Conservation (phyloP, 2,329 filamentous ascomycete genomes). For the Mariannaea elegans region DNA sequence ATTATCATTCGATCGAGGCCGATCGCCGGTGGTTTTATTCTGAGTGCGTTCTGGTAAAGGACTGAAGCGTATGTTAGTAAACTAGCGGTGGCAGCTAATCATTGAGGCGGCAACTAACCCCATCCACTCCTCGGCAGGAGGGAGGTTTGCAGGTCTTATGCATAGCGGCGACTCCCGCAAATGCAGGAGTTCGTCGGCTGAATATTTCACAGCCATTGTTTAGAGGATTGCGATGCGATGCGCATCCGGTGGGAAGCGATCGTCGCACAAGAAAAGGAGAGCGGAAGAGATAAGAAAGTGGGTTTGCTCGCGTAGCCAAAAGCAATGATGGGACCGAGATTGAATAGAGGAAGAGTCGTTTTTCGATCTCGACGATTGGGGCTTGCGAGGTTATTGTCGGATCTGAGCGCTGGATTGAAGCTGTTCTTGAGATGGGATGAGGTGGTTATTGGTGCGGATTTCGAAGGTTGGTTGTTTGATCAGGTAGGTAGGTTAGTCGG, state of each 20-base stretch:
- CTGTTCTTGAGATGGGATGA: neutral
- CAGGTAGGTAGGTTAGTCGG: constrained; percentile 5
- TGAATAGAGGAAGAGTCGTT: neutral
- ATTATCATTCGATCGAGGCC: constrained; percentile 55
- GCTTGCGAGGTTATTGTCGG: neutral
- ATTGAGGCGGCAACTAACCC: constrained; percentile 66
- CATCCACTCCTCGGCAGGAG: constrained; percentile 95
- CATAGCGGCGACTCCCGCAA: constrained; percentile 86
- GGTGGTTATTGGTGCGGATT: constrained; percentile 2
- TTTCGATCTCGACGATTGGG: constrained; percentile 1
- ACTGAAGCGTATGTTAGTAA: constrained; percentile 44
- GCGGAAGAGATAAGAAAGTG: constrained; percentile 13
- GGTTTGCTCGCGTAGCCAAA: constrained; percentile 13
- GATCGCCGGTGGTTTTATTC: constrained; percentile 54
- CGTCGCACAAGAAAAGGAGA: constrained; percentile 28
- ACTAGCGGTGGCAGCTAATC: constrained; percentile 23
- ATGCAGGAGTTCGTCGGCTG: constrained; percentile 77
- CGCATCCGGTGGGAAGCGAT: constrained; percentile 47
- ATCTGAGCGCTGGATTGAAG: neutral
- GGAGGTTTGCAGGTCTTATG: constrained; percentile 79
- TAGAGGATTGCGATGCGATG: constrained; percentile 43
- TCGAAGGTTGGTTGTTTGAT: neutral
- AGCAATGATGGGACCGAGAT: neutral
- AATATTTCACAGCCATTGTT: constrained; percentile 72
- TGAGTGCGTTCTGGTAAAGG: constrained; percentile 58